A percentile compares a stretch with the other conserved stretches of the same genome.
Evolutionary conservation across 805 yeast genomes (phyloP).

Genomic region (Vanderwaltozyma polyspora): DNA sequence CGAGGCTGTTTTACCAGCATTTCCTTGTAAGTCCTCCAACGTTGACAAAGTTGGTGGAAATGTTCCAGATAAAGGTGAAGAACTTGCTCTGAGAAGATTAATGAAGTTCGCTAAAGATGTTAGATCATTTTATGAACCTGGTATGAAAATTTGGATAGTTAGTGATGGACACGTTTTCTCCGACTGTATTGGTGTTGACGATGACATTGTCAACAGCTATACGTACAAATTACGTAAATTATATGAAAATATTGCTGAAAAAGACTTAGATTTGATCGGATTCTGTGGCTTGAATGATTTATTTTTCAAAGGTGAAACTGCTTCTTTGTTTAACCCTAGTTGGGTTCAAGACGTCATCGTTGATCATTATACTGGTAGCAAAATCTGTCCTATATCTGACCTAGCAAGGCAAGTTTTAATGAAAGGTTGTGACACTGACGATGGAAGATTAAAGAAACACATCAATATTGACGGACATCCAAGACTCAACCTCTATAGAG

Average conservation of each 20-base stretch:
- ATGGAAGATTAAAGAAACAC: slow-evolving; percentile 56
- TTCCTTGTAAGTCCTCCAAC: slow-evolving; percentile 56
- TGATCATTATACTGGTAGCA: slow-evolving; percentile 30
- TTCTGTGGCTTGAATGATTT: slow-evolving; percentile 34
- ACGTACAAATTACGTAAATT: slow-evolving; percentile 35
- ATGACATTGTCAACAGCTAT: slow-evolving; percentile 39
- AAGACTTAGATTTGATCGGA: slow-evolving; percentile 26
- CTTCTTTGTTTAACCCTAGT: slow-evolving; percentile 17
- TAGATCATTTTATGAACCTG: slow-evolving; percentile 39
- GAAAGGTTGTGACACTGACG: slow-evolving; percentile 40
- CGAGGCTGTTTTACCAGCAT: slow-evolving; percentile 52
- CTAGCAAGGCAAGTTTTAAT: slow-evolving; percentile 31
- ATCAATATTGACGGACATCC: slow-evolving; percentile 45
- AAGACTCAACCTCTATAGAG: slow-evolving; percentile 41
- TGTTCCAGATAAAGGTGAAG: slow-evolving; percentile 46
- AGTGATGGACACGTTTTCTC: slow-evolving; percentile 59
- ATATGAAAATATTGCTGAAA: slow-evolving; percentile 29
- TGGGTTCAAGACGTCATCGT: slow-evolving; percentile 25
- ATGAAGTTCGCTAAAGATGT: slow-evolving; percentile 25
- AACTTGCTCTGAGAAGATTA: slow-evolving; percentile 31
- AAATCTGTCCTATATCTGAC: slow-evolving; percentile 30
- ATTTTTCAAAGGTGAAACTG: slow-evolving; percentile 25
- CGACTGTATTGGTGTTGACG: slow-evolving; percentile 54
- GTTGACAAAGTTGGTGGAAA: slow-evolving; percentile 37
- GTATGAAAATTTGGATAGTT: slow-evolving; percentile 44